Evolutionary conservation across 768 basidiomycete genomes (phyloP).

Genomic region (Lactarius evosmus): DNA sequence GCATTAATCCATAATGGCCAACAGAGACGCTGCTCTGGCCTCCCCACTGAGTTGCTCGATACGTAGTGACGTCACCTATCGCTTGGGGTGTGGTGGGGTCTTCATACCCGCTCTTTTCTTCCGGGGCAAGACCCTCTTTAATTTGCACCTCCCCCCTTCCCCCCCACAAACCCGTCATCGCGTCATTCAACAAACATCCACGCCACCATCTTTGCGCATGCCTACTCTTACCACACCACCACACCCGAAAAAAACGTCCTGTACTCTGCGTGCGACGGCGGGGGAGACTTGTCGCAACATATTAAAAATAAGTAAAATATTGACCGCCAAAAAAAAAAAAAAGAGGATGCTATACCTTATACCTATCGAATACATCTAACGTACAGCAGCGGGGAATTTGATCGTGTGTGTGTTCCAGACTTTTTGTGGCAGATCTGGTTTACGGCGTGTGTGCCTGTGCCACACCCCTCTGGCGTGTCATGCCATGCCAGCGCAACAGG

Average conservation of each 20-base stretch:
- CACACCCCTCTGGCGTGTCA: not conserved
- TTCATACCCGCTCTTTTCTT: not conserved
- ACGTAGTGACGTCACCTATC: conserved; percentile 64
- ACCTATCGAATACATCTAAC: not conserved
- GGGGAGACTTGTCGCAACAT: not conserved
- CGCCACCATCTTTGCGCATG: conserved; percentile 94
- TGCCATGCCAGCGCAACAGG: not conserved
- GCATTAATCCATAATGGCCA: not conserved
- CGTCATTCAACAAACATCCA: too few relatives aligned
- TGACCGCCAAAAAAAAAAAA: not conserved
- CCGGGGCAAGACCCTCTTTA: not conserved
- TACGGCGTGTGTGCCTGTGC: not conserved
- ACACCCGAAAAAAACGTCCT: conserved; percentile 43
- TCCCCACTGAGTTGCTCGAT: conserved; percentile 59
- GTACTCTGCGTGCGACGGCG: conserved; percentile 34
- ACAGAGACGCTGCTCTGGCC: conserved; percentile 67
- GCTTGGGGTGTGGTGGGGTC: too few relatives aligned
- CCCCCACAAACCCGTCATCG: too few relatives aligned
- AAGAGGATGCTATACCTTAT: not conserved
- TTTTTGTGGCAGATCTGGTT: not conserved
- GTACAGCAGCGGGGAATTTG: not conserved
- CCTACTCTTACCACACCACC: conserved; percentile 62
- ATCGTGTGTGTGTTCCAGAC: not conserved
- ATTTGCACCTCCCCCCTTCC: too few relatives aligned
- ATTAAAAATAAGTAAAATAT: not conserved